Evolutionary conservation across 2,329 filamentous ascomycete species (phyloP), one percentile per base, ranked within the genome.

Genomic region (Capronia americana): DNA sequence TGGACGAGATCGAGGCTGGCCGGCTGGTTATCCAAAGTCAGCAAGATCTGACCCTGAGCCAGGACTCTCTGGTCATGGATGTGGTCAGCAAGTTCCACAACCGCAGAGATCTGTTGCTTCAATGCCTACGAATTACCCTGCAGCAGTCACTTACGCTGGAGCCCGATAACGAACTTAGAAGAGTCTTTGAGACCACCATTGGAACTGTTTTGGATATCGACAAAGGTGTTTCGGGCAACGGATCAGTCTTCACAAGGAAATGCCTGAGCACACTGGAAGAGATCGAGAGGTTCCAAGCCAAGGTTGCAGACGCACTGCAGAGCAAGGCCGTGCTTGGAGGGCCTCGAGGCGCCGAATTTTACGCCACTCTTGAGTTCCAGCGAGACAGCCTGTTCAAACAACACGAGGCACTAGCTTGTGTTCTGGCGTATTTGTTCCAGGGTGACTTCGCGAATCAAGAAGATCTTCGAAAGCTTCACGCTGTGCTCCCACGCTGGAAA

Each of bases 31-130:
- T 96, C 59, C 88, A 90, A 63, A 85, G 88, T 44, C 89, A 93
- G 72, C 84, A 55, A 23, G 64, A 66, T 54, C 24, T 88, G 17
- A 83, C 86, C 53, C 82, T 86, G 17, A 83, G 93, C 4, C 92
- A 92, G 67, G 87, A 92, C 26, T 85, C 92, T 2, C 84, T 92
- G 66, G 84, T 92, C 62, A 89, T 93, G 76, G 90, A 90, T 72
- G 91, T 91, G 66, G 87, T 97, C 70, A 91, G 98, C 74, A 88
- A 89, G 70, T 97, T 96, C 78, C 94, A 99, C 78, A 89, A 93
- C 73, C 88, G 92, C 72, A 88, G 94, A 70, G 90, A 91, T 74
- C 92, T 90, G 74, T 81, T 96, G 50, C 86, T 98, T 38, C 92
- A 97, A 76, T 92, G 90, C 73, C 82, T 97, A 73, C 90, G 93